phyloP scores from a whole-genome alignment of 331 rosid species.

The Malus hybrid region DNA sequence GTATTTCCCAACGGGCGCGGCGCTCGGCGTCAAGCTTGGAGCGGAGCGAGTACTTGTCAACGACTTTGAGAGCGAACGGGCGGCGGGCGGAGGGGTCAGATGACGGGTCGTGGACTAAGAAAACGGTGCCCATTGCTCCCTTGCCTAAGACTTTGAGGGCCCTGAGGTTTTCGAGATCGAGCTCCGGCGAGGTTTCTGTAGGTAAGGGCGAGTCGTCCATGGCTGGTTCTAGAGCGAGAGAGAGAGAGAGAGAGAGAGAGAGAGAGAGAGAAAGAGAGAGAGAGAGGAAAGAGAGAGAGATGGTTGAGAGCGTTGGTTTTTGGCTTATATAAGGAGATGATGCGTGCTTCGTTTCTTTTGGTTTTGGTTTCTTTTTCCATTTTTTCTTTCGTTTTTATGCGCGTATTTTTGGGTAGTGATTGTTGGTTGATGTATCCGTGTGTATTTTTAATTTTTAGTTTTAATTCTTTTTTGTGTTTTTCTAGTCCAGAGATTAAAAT shows the following conservation, averaged over 20 bases:
- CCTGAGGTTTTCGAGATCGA: conserved; percentile 40
- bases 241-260: not conserved
- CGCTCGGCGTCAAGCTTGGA: conserved; percentile 63
- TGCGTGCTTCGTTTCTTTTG: not conserved
- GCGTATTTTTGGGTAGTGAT: not conserved
- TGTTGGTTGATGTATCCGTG: not conserved
- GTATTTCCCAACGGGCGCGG: conserved; percentile 79
- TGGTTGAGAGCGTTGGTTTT: conserved; percentile 23
- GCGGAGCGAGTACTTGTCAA: conserved; percentile 45
- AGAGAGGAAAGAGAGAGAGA: not conserved
- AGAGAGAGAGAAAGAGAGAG: not conserved
- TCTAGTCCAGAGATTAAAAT: not conserved
- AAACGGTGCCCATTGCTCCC: conserved; percentile 97
- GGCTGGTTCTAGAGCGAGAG: not conserved
- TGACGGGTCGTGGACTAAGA: conserved; percentile 44
- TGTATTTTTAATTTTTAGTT: not conserved
- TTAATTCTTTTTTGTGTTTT: not conserved
- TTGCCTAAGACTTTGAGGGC: conserved; percentile 61
- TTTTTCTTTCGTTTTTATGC: not conserved
- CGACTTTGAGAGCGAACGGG: conserved; percentile 72
- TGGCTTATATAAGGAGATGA: conserved; percentile 37
- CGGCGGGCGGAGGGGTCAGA: conserved; percentile 19
- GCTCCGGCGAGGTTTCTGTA: conserved; percentile 26
- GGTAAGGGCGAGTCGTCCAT: not conserved
- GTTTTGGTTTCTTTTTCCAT: not conserved